Percentiles rank a stretch among this genome's conserved stretches.
Conservation (phyloP, 306 rosid species). For the Fragaria nilgerrensis region DNA sequence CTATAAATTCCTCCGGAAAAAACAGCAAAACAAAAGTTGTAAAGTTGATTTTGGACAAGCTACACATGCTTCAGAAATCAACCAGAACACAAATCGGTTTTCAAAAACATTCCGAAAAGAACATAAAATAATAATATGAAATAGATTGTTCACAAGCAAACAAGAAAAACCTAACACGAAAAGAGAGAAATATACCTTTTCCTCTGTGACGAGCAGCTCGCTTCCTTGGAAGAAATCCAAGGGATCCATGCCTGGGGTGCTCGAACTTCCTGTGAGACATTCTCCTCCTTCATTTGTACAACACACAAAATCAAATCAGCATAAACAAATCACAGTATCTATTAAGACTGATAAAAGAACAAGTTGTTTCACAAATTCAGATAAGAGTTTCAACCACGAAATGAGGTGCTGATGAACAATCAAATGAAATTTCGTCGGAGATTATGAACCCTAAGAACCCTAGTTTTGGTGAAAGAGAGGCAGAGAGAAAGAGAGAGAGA, state of each 20-base stretch:
- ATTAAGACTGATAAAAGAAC: not conserved
- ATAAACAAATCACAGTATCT: not conserved
- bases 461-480: not conserved
- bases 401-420: not conserved
- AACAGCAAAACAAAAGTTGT: too few relatives aligned
- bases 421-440: not conserved
- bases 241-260: constrained; percentile 86
- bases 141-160: not conserved
- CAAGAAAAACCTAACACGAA: not conserved
- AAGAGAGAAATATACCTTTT: constrained; percentile 43
- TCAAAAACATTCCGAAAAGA: not conserved
- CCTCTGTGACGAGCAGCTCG: constrained; percentile 85
- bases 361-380: not conserved
- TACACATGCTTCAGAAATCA: too few relatives aligned
- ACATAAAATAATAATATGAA: not conserved
- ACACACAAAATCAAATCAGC: not conserved
- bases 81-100: not conserved
- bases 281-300: constrained; percentile 27
- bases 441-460: not conserved
- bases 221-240: constrained; percentile 88
- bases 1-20: not conserved
- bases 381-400: not conserved
- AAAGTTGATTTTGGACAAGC: too few relatives aligned
- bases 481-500: not conserved
- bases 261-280: constrained; percentile 96